Percentiles rank a stretch among this genome's conserved stretches.
These are phyloP conservation scores for Lasiosphaeriaceae sp. DNA, from an alignment of 495 filamentous ascomycete genomes.

Conservation along the genomic window DNA sequence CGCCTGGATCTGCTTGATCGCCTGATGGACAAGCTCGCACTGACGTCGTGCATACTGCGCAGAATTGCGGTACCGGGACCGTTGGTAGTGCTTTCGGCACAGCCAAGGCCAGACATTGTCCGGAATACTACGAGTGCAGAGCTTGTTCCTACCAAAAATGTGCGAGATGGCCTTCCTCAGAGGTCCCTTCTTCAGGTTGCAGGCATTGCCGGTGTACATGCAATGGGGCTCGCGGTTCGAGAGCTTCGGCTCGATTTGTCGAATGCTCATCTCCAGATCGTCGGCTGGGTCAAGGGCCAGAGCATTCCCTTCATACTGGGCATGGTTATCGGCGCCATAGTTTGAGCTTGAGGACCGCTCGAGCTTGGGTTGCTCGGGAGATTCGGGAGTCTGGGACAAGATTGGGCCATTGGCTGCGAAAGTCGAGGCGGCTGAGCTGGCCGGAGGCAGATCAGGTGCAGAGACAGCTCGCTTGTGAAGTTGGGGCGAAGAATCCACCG, in stretches of 20 bases:
- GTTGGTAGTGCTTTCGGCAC: slow-evolving; percentile 86
- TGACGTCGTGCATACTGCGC: slow-evolving; percentile 58
- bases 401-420: neutral
- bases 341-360: no score
- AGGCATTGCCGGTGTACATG: slow-evolving; percentile 20
- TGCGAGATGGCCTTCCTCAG: slow-evolving; percentile 76
- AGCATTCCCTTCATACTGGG: no score
- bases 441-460: slow-evolving; percentile 28
- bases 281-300: neutral
- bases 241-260: neutral
- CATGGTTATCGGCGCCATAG: no score
- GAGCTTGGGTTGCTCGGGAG: neutral
- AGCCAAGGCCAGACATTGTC: slow-evolving; percentile 61
- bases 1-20: slow-evolving; percentile 53
- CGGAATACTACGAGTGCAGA: slow-evolving; percentile 64
- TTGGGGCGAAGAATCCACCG: no score
- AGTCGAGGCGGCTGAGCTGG: neutral
- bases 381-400: neutral
- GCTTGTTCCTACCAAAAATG: slow-evolving; percentile 86
- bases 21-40: slow-evolving; percentile 53
- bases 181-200: slow-evolving; percentile 44
- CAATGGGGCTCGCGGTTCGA: neutral
- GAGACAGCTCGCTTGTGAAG: slow-evolving; percentile 38
- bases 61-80: slow-evolving; percentile 60
- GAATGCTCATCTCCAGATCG: neutral